Evolutionary conservation across 306 rosid genomes (phyloP).

Genomic region (Calophaca sinica): DNA sequence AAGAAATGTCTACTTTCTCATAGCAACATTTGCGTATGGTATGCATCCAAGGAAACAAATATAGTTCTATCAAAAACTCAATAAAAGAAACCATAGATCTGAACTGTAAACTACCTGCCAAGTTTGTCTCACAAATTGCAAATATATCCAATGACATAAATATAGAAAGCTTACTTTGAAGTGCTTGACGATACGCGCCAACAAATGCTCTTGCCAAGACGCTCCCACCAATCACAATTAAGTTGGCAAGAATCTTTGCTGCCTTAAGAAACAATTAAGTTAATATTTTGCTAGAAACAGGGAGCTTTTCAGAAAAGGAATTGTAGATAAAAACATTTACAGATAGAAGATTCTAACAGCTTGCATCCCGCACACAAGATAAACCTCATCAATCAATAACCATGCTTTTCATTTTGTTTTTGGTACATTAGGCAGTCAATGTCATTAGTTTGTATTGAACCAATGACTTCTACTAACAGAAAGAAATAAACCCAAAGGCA

Average conservation of each 20-base stretch:
- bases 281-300: not conserved
- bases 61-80: not conserved
- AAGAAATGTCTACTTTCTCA: too few species aligned
- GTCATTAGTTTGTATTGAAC: not conserved
- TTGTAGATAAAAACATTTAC: not conserved
- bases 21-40: not conserved
- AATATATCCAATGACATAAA: not conserved
- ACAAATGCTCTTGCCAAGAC: slow-evolving; percentile 65
- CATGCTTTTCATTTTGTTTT: not conserved
- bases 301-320: not conserved
- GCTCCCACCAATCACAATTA: slow-evolving; percentile 66
- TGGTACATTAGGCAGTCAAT: not conserved
- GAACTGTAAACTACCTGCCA: not conserved
- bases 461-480: not conserved
- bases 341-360: slow-evolving; percentile 10
- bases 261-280: slow-evolving; percentile 54
- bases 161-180: slow-evolving; percentile 56
- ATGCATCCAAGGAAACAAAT: not conserved
- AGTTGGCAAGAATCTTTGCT: slow-evolving; percentile 69
- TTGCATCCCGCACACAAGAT: not conserved
- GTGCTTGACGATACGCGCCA: slow-evolving; percentile 74
- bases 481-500: not conserved
- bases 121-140: slow-evolving; percentile 8
- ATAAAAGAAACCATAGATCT: not conserved
- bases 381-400: not conserved